Percentiles rank a stretch among this genome's conserved stretches.
These are phyloP conservation scores for Piedraia hortae DNA, from an alignment of 2,329 filamentous ascomycete species.

Conservation along the genomic window DNA sequence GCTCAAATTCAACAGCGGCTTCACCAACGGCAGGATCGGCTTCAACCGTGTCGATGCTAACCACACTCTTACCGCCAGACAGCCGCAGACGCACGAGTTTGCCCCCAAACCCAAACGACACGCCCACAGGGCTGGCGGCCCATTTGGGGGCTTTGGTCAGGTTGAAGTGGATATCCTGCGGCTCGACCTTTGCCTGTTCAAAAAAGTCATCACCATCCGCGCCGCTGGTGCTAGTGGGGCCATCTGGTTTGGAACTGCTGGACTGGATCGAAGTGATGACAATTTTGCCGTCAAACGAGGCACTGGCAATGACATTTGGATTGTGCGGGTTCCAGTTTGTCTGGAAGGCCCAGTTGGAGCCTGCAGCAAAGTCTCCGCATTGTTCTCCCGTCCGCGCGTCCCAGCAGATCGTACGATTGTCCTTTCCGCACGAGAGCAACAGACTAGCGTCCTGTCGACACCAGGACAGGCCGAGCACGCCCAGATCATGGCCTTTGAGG, in stretches of 20 bases:
- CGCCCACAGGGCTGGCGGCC: conserved; percentile 62
- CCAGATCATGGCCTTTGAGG: conserved; percentile 77
- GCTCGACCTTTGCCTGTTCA: conserved; percentile 69
- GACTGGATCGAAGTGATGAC: conserved; percentile 82
- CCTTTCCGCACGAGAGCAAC: conserved; percentile 79
- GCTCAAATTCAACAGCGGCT: conserved; percentile 66
- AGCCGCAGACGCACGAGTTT: conserved; percentile 63
- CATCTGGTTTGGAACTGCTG: conserved; percentile 45
- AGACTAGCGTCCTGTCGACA: conserved; percentile 74
- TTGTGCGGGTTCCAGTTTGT: conserved; percentile 86
- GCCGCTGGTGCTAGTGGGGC: conserved; percentile 33
- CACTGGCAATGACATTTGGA: conserved; percentile 73
- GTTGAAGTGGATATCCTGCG: conserved; percentile 72
- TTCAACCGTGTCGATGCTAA: conserved; percentile 67
- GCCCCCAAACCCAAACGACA: conserved; percentile 84
- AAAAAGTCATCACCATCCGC: conserved; percentile 91
- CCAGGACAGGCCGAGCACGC: conserved; percentile 84
- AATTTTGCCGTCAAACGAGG: conserved; percentile 92
- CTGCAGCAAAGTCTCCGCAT: conserved; percentile 80
- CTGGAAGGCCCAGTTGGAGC: conserved; percentile 98
- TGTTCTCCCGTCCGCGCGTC: conserved; percentile 74
- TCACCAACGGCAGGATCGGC: conserved; percentile 65
- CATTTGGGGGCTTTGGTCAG: conserved; percentile 67
- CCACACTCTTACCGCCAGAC: conserved; percentile 35
- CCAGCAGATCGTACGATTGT: conserved; percentile 88